phyloP scores from a whole-genome alignment of 73 alveolate species.

The Paramecium sonneborni region DNA sequence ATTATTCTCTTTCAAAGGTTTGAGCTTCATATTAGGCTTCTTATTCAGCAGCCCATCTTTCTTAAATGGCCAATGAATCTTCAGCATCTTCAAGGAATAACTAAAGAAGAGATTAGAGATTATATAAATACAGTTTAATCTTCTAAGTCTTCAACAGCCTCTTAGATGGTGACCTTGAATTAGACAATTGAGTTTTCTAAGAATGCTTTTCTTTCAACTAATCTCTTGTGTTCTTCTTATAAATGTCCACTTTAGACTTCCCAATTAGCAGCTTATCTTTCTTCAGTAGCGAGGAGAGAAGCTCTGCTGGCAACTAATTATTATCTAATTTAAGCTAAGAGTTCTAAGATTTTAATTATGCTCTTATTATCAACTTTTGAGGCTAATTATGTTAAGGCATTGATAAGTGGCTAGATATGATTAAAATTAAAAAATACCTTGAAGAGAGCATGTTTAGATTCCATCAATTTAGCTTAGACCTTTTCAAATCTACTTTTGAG shows the following conservation, averaged over 20 bases:
- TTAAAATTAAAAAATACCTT: not conserved
- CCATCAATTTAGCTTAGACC: constrained; percentile 47
- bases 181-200: constrained; percentile 33
- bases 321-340: constrained; percentile 54
- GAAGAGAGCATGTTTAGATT: constrained; percentile 41
- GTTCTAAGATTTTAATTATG: constrained; percentile 44
- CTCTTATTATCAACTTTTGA: constrained; percentile 49
- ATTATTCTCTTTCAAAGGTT: constrained; percentile 36
- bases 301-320: constrained; percentile 60
- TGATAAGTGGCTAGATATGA: not conserved
- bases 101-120: not conserved
- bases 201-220: constrained; percentile 56
- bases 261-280: constrained; percentile 51
- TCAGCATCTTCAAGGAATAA: constrained; percentile 67
- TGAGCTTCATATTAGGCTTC: constrained; percentile 52
- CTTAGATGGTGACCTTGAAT: constrained; percentile 51
- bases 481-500: constrained; percentile 51
- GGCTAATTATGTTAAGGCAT: constrained; percentile 47
- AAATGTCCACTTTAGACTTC: constrained; percentile 41
- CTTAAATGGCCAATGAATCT: constrained; percentile 50
- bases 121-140: constrained; percentile 49
- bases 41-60: constrained; percentile 60
- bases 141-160: constrained; percentile 61
- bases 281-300: constrained; percentile 43
- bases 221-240: constrained; percentile 59